Evolutionary conservation across 2,329 filamentous ascomycete species (phyloP).

Genomic region (Sclerotinia spermophila): DNA sequence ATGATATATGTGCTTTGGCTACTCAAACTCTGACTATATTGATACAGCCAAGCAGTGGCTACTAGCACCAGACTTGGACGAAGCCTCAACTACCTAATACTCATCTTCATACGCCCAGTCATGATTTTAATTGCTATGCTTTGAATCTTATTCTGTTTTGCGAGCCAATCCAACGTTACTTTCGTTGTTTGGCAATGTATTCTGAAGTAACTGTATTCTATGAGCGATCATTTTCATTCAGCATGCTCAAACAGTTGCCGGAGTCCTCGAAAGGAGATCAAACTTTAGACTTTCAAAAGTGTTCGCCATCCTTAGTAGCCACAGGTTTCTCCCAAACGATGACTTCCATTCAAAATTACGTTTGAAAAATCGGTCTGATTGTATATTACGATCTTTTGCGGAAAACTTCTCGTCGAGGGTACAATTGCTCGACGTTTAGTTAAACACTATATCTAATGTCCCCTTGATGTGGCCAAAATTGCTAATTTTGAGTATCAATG

Average conservation of each 20-base stretch:
- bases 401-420: not conserved
- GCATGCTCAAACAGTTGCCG: conserved; percentile 18
- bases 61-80: too few species aligned
- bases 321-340: conserved; percentile 14
- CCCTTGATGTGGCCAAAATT: not conserved
- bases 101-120: not conserved
- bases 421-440: not conserved
- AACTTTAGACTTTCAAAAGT: conserved; percentile 16
- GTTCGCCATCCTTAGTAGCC: conserved; percentile 21
- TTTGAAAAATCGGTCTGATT: not conserved
- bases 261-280: conserved; percentile 8
- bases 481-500: too few species aligned
- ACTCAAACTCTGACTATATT: conserved; percentile 19
- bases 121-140: not conserved
- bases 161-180: not conserved
- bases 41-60: not conserved
- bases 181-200: conserved; percentile 6
- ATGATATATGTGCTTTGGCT: conserved; percentile 20
- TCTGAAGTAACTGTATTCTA: conserved; percentile 17
- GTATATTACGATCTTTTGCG: not conserved
- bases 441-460: not conserved
- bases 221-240: conserved; percentile 19
- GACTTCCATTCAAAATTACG: not conserved
- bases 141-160: conserved; percentile 21
- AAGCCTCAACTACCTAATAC: not conserved